Conservation (phyloP, 1,284 basidiomycete species). For the Ustilago lituana region DNA sequence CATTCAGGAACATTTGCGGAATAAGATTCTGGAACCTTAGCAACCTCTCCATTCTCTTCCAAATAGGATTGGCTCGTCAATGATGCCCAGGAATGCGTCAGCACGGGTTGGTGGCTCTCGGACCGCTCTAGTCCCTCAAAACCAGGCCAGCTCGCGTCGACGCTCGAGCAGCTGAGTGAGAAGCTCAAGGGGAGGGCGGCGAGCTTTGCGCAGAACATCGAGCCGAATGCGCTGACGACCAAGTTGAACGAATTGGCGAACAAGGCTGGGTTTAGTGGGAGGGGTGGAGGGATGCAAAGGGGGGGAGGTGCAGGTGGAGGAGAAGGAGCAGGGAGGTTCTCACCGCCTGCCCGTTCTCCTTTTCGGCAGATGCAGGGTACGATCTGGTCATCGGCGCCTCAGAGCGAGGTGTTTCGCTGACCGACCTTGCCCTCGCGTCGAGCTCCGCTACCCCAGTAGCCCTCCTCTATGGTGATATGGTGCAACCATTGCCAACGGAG, state of each 20-base stretch:
- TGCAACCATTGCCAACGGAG: slow-evolving; percentile 7
- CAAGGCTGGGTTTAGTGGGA: slow-evolving; percentile 45
- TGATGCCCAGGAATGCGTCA: slow-evolving; percentile 62
- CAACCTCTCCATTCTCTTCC: no score
- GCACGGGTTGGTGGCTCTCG: slow-evolving; percentile 53
- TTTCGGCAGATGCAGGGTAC: slow-evolving; percentile 32
- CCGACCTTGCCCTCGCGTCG: slow-evolving; percentile 26
- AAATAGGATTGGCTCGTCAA: slow-evolving; percentile 69
- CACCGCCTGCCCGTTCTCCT: slow-evolving; percentile 40
- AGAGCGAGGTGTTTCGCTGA: slow-evolving; percentile 58
- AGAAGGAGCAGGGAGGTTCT: slow-evolving; percentile 21
- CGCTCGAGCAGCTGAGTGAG: slow-evolving; percentile 38
- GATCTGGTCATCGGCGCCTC: slow-evolving; percentile 65
- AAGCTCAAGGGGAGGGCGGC: slow-evolving; percentile 41
- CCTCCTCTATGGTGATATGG: slow-evolving; percentile 12
- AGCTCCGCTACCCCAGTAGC: slow-evolving; percentile 11
- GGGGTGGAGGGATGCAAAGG: neutral
- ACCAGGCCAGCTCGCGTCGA: slow-evolving; percentile 14
- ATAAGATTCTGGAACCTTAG: no score
- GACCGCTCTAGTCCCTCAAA: slow-evolving; percentile 17
- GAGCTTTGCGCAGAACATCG: slow-evolving; percentile 47
- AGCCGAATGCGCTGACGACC: slow-evolving; percentile 50
- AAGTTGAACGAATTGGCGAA: slow-evolving; percentile 55
- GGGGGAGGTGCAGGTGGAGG: neutral
- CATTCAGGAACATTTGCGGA: no score